Percentiles rank a stretch among this genome's conserved stretches.
phyloP scores from a whole-genome alignment of 169 alveolate genomes.

The Eimeria falciformis region DNA sequence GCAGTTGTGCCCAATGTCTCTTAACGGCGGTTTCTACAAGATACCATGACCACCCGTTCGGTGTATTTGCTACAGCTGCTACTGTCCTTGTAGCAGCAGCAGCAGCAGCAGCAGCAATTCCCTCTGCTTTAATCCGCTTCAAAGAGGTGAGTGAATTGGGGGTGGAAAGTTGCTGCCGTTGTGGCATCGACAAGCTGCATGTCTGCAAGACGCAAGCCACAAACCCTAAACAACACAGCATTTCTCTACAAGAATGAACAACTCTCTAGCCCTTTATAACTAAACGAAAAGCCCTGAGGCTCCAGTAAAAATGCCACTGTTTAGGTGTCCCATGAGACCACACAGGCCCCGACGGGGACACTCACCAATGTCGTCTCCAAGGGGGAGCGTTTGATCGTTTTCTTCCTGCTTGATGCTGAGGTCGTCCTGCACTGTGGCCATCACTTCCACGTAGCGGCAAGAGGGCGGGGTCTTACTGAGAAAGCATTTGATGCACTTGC shows the following conservation, averaged over 20 bases:
- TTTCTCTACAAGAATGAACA: neutral
- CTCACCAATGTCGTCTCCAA: slow-evolving; percentile 60
- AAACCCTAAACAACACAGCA: slow-evolving; percentile 6
- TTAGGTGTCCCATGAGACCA: neutral
- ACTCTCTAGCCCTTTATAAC: neutral
- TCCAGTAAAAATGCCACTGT: neutral
- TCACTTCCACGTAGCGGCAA: slow-evolving; percentile 62
- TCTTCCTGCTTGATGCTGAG: slow-evolving; percentile 49
- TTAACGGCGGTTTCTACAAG: too few relatives aligned
- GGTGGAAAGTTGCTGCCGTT: slow-evolving; percentile 70
- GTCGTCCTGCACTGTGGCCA: slow-evolving; percentile 66
- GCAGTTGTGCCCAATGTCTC: too few relatives aligned
- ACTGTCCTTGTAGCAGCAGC: too few relatives aligned
- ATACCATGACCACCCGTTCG: too few relatives aligned
- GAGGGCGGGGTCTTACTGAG: slow-evolving; percentile 44
- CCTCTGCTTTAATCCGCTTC: slow-evolving; percentile 32
- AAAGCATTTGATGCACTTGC: slow-evolving; percentile 47
- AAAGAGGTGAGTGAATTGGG: slow-evolving; percentile 49
- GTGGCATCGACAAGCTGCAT: slow-evolving; percentile 56
- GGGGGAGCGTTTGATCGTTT: slow-evolving; percentile 40
- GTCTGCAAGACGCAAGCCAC: neutral
- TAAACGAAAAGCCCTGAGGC: neutral
- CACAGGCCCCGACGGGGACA: neutral
- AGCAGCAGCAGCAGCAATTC: too few relatives aligned
- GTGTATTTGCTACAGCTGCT: too few relatives aligned